phyloP scores from a whole-genome alignment of 1,284 basidiomycete genomes.

The Thelephora terrestris region DNA sequence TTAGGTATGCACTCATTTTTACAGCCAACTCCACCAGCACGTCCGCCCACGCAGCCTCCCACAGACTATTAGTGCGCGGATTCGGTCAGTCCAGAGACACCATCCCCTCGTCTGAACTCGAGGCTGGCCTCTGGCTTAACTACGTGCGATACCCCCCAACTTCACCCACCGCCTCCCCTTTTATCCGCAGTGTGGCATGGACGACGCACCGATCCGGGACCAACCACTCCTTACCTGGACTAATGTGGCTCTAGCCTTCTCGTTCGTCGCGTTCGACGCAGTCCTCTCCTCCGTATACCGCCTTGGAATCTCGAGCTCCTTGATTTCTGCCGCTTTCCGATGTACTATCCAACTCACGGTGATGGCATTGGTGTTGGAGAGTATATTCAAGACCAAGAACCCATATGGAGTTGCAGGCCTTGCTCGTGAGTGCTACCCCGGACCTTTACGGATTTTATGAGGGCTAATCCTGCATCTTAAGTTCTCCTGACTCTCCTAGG shows the following conservation, averaged over 20 bases:
- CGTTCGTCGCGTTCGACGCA: slow-evolving; percentile 61
- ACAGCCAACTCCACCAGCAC: too few relatives aligned
- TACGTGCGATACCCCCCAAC: too few relatives aligned
- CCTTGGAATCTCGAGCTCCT: slow-evolving; percentile 58
- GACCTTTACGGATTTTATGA: not conserved
- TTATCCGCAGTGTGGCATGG: too few relatives aligned
- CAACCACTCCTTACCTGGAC: slow-evolving; percentile 41
- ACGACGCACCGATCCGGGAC: too few relatives aligned
- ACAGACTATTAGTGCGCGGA: too few relatives aligned
- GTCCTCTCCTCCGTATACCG: slow-evolving; percentile 52
- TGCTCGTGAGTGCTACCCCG: slow-evolving; percentile 38
- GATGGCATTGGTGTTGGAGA: slow-evolving; percentile 60
- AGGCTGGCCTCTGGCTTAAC: too few relatives aligned
- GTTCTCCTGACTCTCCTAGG: slow-evolving; percentile 67
- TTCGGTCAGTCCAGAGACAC: too few relatives aligned
- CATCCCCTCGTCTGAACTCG: too few relatives aligned
- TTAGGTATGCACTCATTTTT: too few relatives aligned
- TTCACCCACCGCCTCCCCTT: too few relatives aligned
- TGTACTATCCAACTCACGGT: slow-evolving; percentile 71
- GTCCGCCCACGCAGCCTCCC: too few relatives aligned
- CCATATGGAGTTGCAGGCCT: slow-evolving; percentile 68
- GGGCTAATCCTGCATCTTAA: slow-evolving; percentile 14
- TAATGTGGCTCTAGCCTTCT: slow-evolving; percentile 66
- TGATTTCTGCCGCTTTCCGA: slow-evolving; percentile 59
- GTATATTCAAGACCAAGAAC: slow-evolving; percentile 66